Evolutionary conservation across 2,329 filamentous ascomycete genomes (phyloP).

Genomic region (Plenodomus biglobosus): DNA sequence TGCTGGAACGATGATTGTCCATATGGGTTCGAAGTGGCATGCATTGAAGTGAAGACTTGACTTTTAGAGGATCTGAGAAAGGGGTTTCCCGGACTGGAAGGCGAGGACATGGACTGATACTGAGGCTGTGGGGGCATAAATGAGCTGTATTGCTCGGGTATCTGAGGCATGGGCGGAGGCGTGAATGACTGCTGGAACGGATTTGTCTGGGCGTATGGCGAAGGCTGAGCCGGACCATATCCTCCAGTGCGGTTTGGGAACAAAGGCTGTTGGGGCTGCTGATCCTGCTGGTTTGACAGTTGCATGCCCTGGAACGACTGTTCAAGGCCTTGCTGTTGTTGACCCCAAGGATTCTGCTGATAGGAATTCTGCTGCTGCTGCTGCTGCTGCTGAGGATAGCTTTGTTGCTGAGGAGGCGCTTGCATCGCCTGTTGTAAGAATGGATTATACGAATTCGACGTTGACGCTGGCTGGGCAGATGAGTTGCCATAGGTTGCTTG

Average conservation of each 20-base stretch:
- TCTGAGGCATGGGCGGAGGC: constrained; percentile 46
- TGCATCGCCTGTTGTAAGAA: constrained; percentile 57
- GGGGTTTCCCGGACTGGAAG: constrained; percentile 45
- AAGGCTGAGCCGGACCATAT: constrained; percentile 45
- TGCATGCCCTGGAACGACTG: constrained; percentile 76
- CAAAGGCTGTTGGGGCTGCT: constrained; percentile 47
- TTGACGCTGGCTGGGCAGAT: constrained; percentile 28
- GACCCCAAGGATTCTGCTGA: constrained; percentile 21
- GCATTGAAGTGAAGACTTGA: constrained; percentile 46
- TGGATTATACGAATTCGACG: constrained; percentile 64
- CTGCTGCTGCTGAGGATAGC: constrained; percentile 16
- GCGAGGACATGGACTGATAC: constrained; percentile 45
- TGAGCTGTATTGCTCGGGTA: constrained; percentile 43
- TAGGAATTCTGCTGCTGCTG: constrained; percentile 21
- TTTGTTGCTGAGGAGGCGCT: constrained; percentile 29
- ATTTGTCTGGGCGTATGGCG: constrained; percentile 43
- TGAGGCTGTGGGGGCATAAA: constrained; percentile 37
- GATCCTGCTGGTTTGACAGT: constrained; percentile 49
- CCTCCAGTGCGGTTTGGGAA: constrained; percentile 78
- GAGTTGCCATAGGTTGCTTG: constrained; percentile 26
- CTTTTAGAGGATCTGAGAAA: constrained; percentile 49
- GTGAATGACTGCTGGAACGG: constrained; percentile 47
- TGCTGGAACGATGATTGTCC: constrained; percentile 30
- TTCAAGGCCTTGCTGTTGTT: constrained; percentile 53
- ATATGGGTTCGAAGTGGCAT: constrained; percentile 44